These are phyloP conservation scores for Auricularia heimuer DNA, from an alignment of 768 basidiomycete genomes.

Conservation along the genomic window DNA sequence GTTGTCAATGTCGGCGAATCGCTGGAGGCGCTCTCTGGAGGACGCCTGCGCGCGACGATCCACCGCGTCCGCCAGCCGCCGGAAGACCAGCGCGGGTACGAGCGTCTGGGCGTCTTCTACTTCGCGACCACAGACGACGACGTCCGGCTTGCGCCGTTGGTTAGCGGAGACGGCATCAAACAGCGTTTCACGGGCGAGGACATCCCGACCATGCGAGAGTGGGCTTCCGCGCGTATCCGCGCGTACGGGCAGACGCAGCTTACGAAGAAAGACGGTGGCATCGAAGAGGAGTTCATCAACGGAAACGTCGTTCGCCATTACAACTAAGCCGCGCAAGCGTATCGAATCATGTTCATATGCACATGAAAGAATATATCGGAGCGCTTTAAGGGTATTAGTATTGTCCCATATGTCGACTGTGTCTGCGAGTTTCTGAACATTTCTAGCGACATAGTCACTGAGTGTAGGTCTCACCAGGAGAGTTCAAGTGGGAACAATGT, in stretches of 20 bases:
- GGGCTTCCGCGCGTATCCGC: conserved; percentile 22
- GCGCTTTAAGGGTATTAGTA: too few species aligned
- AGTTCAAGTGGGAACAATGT: too few species aligned
- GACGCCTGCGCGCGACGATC: conserved; percentile 27
- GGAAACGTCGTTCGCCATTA: conserved; percentile 25
- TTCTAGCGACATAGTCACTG: too few species aligned
- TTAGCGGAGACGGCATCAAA: conserved; percentile 23
- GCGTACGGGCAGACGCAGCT: conserved; percentile 23
- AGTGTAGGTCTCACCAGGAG: too few species aligned
- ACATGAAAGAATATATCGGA: too few species aligned
- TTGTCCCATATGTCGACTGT: too few species aligned
- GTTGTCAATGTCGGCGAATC: conserved; percentile 28
- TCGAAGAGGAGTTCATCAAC: conserved; percentile 25
- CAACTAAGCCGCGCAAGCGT: conserved; percentile 13
- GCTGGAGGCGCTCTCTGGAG: conserved; percentile 26
- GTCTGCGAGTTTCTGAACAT: too few species aligned
- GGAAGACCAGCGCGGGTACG: conserved; percentile 22
- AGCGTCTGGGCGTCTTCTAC: conserved; percentile 27
- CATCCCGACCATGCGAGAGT: conserved; percentile 22
- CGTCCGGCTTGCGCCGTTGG: conserved; percentile 19
- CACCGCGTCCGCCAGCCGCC: conserved; percentile 31
- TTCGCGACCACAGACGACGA: conserved; percentile 26
- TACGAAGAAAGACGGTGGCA: conserved; percentile 18
- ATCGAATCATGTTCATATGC: too few species aligned
- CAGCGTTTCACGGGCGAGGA: conserved; percentile 15